These are phyloP conservation scores for Mimosa bimucronata DNA, from an alignment of 306 rosid genomes.

Conservation along the genomic window DNA sequence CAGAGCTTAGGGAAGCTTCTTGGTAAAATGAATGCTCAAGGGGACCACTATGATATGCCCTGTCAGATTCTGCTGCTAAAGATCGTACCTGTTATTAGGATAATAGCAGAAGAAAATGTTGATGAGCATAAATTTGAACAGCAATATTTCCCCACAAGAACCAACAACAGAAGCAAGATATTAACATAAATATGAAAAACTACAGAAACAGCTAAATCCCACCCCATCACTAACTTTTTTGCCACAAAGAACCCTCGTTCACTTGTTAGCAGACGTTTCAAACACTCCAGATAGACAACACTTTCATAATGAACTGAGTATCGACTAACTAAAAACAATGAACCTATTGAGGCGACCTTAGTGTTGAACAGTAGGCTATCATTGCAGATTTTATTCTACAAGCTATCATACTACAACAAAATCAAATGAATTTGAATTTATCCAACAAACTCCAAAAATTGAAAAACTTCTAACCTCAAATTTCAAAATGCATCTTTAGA, in stretches of 20 bases:
- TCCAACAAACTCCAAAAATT: not conserved
- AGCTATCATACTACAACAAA: constrained; percentile 29
- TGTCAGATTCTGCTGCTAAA: constrained; percentile 93
- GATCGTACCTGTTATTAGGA: constrained; percentile 72
- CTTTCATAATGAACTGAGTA: not conserved
- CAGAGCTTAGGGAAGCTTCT: constrained; percentile 63
- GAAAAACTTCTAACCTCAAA: not conserved
- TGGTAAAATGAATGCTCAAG: constrained; percentile 73
- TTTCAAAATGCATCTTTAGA: constrained; percentile 1
- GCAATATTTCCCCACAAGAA: constrained; percentile 17
- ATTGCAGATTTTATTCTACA: constrained; percentile 18
- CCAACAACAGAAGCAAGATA: not conserved
- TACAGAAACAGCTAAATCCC: constrained; percentile 12
- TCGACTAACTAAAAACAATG: constrained; percentile 23
- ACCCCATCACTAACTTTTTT: not conserved
- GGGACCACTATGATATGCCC: constrained; percentile 91
- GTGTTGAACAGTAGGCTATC: constrained; percentile 30
- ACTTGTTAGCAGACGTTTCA: constrained; percentile 24
- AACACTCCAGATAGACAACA: constrained; percentile 16
- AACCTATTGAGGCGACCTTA: constrained; percentile 25
- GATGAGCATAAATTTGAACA: constrained; percentile 18
- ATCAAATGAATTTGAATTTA: constrained; percentile 7
- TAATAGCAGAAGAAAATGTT: constrained; percentile 37
- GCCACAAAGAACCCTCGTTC: constrained; percentile 28
- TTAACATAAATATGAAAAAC: not conserved